Evolutionary conservation across 169 alveolate species (phyloP), one percentile per base, ranked within the genome.

Genomic region (Babesia ovata): DNA sequence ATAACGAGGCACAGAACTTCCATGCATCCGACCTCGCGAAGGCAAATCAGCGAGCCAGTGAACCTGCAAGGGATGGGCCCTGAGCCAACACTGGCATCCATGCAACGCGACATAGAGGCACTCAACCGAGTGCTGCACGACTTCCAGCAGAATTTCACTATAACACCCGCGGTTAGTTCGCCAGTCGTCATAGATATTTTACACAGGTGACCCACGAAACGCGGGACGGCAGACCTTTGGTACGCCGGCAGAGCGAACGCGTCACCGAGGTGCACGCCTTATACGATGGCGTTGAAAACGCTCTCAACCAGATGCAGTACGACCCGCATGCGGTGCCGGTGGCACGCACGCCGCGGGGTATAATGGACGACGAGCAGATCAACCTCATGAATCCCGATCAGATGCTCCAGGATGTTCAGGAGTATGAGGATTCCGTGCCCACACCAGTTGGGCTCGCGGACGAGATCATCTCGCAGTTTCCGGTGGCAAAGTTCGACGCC

Each of bases 401-500:
- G 45, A 28, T 52, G 53, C 53, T 24, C 54, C 53, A 67, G 54
- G 56, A 54, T 17, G 56, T 50, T 44, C 10, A 28, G 50, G 56
- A 59, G 29, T n/a, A 17, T 13, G 36, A n/a, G 13, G 81, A 71
- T 6, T 0, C 22, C 19, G 59, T 46, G 46, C 65, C 48, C 22
- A 42, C 21, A 33, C 46, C 42, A 13, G 11, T 24, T 7, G 84
- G 84, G 24, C 62, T 75, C 13, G 79, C 84, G 42, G 84, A 75
- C 45, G 77, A 75, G 8, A 45, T 63, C 54, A 63, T 75, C 28
- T 54, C 75, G 21, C 70, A 65, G 61, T 75, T 75, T n/a, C 84
- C 84, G n/a, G 71, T 65, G 8, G 48, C 81, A 0, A 60, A 45
- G n/a, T 71, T 48, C 63, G 81, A 71, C 52, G 52, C 48, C 8